Percentiles rank a stretch among this genome's conserved stretches.
Evolutionary conservation across 192 early-diverging fungal genomes (phyloP).

Genomic region (Umbelopsis vinacea): DNA sequence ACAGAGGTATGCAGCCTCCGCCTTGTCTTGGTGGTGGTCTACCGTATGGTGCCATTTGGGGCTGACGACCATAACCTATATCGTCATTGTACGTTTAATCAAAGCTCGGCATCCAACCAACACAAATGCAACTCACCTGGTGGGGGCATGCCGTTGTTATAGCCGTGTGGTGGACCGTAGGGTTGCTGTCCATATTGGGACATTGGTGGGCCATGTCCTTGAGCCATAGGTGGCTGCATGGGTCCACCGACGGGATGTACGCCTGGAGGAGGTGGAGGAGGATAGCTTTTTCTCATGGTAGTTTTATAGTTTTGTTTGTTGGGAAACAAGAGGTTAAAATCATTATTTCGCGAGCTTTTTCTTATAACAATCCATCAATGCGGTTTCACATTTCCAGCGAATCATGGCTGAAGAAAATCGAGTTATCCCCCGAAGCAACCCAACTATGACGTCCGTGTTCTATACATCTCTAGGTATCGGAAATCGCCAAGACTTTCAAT

Average conservation of each 20-base stretch:
- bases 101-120: too few species aligned
- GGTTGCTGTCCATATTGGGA: neutral
- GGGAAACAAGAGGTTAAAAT: neutral
- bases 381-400: constrained; percentile 5
- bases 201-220: neutral
- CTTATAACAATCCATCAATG: neutral
- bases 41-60: neutral
- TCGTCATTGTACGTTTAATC: too few species aligned
- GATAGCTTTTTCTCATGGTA: neutral
- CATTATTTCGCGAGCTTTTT: neutral
- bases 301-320: neutral
- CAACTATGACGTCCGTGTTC: neutral
- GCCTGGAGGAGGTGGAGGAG: neutral
- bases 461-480: too few species aligned
- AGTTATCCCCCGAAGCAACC: neutral
- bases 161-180: neutral
- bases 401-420: neutral
- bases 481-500: too few species aligned
- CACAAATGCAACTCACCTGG: too few species aligned
- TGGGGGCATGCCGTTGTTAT: neutral
- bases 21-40: constrained; percentile 1
- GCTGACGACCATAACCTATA: neutral
- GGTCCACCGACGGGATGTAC: too few species aligned
- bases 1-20: neutral
- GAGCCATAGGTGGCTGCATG: neutral